Evolutionary conservation across 495 filamentous ascomycete genomes (phyloP).

Genomic region (Penicillium chermesinum): DNA sequence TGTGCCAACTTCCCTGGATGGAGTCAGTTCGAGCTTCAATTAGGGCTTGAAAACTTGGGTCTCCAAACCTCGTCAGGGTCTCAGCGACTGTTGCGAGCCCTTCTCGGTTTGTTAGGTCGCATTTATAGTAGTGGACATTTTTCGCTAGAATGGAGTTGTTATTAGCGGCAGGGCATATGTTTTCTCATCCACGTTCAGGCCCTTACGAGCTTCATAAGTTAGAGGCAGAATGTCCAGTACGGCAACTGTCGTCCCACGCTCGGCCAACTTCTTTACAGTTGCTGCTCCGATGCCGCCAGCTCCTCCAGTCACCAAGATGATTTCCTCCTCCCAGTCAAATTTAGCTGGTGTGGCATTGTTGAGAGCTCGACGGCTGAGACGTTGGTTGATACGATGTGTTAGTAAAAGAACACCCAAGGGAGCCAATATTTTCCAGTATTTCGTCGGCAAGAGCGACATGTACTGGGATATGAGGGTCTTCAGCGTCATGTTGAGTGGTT

Average conservation of each 20-base stretch:
- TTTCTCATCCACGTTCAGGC: background rate
- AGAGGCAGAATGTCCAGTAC: slow-evolving; percentile 8
- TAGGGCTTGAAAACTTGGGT: background rate
- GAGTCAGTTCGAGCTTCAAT: background rate
- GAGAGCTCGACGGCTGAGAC: background rate
- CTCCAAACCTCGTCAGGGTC: background rate
- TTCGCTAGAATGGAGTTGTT: background rate
- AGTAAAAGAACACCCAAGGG: background rate
- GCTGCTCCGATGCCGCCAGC: slow-evolving; percentile 6
- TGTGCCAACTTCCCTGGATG: background rate
- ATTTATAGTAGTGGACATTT: slow-evolving; percentile 8
- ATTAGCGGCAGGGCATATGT: background rate
- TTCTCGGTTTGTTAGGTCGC: slow-evolving; percentile 5
- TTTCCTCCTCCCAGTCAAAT: slow-evolving; percentile 21
- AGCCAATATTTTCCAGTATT: background rate
- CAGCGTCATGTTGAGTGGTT: no score
- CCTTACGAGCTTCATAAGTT: slow-evolving; percentile 3
- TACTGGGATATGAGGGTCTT: background rate
- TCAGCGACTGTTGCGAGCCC: slow-evolving; percentile 3
- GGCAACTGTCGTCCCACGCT: slow-evolving; percentile 1
- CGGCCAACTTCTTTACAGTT: slow-evolving; percentile 1
- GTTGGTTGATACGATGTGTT: background rate
- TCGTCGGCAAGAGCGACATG: background rate
- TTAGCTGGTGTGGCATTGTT: background rate
- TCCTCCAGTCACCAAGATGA: slow-evolving; percentile 7